phyloP scores from a whole-genome alignment of 192 early-diverging fungal genomes.

The Allomyces macrogynus region DNA sequence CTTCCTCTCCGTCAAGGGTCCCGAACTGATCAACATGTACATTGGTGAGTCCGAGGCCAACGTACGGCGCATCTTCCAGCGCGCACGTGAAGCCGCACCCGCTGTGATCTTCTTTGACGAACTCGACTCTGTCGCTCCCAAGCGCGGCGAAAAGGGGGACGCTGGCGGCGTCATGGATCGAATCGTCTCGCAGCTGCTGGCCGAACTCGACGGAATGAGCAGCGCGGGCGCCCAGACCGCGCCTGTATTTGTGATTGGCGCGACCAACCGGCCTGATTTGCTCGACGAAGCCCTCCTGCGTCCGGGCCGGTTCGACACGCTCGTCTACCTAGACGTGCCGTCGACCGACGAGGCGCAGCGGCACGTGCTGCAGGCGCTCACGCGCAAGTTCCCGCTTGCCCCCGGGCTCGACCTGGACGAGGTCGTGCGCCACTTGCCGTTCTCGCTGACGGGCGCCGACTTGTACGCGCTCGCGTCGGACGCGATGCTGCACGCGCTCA shows the following conservation, averaged over 20 bases:
- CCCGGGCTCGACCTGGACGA: constrained; percentile 48
- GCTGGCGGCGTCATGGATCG: constrained; percentile 99
- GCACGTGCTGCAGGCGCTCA: constrained; percentile 77
- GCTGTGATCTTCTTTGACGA: constrained; percentile 99
- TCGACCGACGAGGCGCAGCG: constrained; percentile 67
- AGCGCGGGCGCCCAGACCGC: constrained; percentile 13
- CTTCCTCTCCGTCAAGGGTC: constrained; percentile 97
- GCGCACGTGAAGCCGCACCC: constrained; percentile 87
- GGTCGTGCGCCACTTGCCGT: constrained; percentile 69
- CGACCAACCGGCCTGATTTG: constrained; percentile 94
- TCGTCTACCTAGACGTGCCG: constrained; percentile 91
- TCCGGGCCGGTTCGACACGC: constrained; percentile 92
- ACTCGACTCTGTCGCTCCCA: constrained; percentile 91
- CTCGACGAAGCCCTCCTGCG: constrained; percentile 82
- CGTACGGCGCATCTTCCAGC: constrained; percentile 85
- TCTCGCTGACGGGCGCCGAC: constrained; percentile 92
- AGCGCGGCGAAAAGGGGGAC: constrained; percentile 93
- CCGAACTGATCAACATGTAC: constrained; percentile 96
- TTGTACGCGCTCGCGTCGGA: constrained; percentile 97
- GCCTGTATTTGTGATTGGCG: constrained; percentile 95
- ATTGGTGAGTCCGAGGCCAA: constrained; percentile 98
- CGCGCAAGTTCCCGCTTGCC: constrained; percentile 85
- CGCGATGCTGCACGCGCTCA: constrained; percentile 90
- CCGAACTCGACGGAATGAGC: constrained; percentile 92
- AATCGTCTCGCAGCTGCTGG: constrained; percentile 87